Percentiles rank a stretch among this genome's conserved stretches.
Evolutionary conservation across 176 grass and related monocot species (phyloP).

Genomic region (Juncus inflexus): DNA sequence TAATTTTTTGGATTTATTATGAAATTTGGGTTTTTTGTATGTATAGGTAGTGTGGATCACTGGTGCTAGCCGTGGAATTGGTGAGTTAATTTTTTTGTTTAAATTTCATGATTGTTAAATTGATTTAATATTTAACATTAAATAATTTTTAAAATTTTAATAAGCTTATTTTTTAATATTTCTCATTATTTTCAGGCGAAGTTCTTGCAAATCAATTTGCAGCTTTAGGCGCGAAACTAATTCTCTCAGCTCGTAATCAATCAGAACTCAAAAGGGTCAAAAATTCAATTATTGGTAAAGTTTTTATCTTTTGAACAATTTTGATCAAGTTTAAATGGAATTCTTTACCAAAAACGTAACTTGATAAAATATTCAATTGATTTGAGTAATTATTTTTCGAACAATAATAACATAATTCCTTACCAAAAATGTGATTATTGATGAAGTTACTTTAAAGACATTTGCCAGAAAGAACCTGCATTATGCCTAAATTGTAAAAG

Average conservation of each 20-base stretch:
- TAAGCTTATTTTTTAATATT: conserved; percentile 12
- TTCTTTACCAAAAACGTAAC: too few relatives aligned
- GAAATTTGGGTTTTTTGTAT: not conserved
- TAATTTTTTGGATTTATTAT: not conserved
- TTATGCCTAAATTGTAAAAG: too few relatives aligned
- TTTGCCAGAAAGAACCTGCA: too few relatives aligned
- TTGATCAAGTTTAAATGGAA: too few relatives aligned
- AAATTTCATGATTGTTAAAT: conserved; percentile 11
- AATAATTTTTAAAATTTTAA: not conserved
- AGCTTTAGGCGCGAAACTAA: conserved; percentile 85
- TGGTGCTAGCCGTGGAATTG: conserved; percentile 90
- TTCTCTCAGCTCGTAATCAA: conserved; percentile 82
- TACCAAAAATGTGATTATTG: too few relatives aligned
- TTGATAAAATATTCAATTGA: too few relatives aligned
- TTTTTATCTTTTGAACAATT: not conserved
- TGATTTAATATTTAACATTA: not conserved
- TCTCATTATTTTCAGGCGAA: conserved; percentile 48
- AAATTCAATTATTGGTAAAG: conserved; percentile 69
- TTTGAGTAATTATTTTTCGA: too few relatives aligned
- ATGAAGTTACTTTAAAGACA: too few relatives aligned
- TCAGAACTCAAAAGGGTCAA: conserved; percentile 78
- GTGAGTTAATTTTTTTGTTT: conserved; percentile 31
- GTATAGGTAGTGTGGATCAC: conserved; percentile 93
- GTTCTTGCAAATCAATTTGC: conserved; percentile 78
- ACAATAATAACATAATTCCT: too few relatives aligned